These are phyloP conservation scores for Mortierella sp. DNA, from an alignment of 371 early-diverging fungal genomes.

Conservation along the genomic window DNA sequence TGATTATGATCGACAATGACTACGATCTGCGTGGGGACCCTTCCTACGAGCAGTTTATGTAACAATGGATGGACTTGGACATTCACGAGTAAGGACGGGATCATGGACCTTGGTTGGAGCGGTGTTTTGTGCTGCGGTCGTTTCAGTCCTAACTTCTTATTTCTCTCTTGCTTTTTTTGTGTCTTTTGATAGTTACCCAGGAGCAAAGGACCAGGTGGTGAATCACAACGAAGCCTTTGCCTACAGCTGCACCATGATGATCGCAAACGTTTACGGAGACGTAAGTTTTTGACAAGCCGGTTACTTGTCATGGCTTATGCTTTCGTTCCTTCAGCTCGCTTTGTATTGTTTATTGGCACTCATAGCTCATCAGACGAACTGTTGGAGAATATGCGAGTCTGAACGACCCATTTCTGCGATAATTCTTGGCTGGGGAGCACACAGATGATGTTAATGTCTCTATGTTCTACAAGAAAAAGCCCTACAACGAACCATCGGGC, in stretches of 20 bases:
- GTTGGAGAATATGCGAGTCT: background rate
- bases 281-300: background rate
- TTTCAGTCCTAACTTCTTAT: background rate
- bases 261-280: slow-evolving; percentile 25
- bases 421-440: slow-evolving; percentile 14
- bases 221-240: slow-evolving; percentile 25
- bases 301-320: background rate
- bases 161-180: background rate
- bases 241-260: slow-evolving; percentile 40
- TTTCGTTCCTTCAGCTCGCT: background rate
- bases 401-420: background rate
- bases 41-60: slow-evolving; percentile 27
- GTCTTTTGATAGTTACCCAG: slow-evolving; percentile 21
- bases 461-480: background rate
- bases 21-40: slow-evolving; percentile 21
- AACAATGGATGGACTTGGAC: slow-evolving; percentile 31
- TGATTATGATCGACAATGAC: slow-evolving; percentile 40
- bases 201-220: slow-evolving; percentile 12
- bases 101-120: too few species aligned
- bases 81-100: slow-evolving; percentile 25
- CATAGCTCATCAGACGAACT: background rate
- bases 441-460: slow-evolving; percentile 3
- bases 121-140: too few species aligned
- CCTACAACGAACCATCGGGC: slow-evolving; percentile 28
- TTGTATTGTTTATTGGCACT: background rate